Evolutionary conservation across 371 early-diverging fungal species (phyloP).

Genomic region (Conidiobolus incongruus): DNA sequence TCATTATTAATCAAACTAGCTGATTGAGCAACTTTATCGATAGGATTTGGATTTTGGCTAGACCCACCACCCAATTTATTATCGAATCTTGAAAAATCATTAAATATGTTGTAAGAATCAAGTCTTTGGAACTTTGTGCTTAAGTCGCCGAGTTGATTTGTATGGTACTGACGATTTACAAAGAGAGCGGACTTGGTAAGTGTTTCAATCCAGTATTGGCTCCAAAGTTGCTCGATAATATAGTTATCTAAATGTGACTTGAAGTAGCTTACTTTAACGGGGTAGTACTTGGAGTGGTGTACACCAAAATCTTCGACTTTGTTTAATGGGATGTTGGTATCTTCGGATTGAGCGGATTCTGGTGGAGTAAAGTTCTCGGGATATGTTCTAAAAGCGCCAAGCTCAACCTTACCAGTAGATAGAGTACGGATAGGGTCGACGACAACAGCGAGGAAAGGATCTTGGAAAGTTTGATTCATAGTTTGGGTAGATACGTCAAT

Average conservation of each 20-base stretch:
- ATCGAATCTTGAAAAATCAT: too few relatives aligned
- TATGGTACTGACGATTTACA: too few relatives aligned
- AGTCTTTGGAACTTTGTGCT: too few relatives aligned
- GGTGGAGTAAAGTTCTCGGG: slow-evolving; percentile 22
- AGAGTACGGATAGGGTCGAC: slow-evolving; percentile 93
- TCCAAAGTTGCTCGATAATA: slow-evolving; percentile 80
- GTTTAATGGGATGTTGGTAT: slow-evolving; percentile 43
- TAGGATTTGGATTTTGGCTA: too few relatives aligned
- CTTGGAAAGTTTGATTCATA: slow-evolving; percentile 84
- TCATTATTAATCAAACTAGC: too few relatives aligned
- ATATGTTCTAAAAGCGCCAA: slow-evolving; percentile 93
- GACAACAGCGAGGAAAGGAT: slow-evolving; percentile 90
- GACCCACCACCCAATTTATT: too few relatives aligned
- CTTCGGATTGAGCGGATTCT: not conserved
- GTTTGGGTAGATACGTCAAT: slow-evolving; percentile 93
- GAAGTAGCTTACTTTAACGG: slow-evolving; percentile 76
- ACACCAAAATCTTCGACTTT: slow-evolving; percentile 97
- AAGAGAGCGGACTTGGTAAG: slow-evolving; percentile 78
- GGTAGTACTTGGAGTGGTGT: slow-evolving; percentile 62
- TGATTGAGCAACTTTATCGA: too few relatives aligned
- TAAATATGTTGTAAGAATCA: too few relatives aligned
- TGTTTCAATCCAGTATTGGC: slow-evolving; percentile 91
- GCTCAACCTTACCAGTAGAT: slow-evolving; percentile 87
- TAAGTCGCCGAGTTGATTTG: too few relatives aligned
- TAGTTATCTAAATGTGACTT: slow-evolving; percentile 72